Evolutionary conservation across 441 rosid species (phyloP), one percentile per base, ranked within the genome.

Genomic region (Erodium moschatum): DNA sequence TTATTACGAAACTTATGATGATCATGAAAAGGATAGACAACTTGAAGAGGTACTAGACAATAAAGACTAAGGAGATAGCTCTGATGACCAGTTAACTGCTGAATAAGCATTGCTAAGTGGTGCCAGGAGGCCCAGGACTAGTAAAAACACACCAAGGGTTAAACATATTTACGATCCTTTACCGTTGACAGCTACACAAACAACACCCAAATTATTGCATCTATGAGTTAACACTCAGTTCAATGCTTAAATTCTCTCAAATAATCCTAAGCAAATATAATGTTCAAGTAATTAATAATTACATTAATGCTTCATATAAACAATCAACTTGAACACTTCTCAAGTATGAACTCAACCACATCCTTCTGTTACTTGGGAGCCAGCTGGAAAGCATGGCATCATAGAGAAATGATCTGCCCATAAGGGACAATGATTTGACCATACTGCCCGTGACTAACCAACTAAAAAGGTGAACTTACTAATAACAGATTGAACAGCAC

Each of bases 401-500:
- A 16, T 3, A 48, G 16, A 48, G 11, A 48, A 48, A 48, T 13
- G 4, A 48, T 48, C 15, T 48, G 54, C 54, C 54, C 54, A 48
- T n/a, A 48, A 12, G 16, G 16, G 54, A 48, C 54, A 48, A 48
- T 48, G 54, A 11, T 13, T 48, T 48, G 16, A 48, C 54, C 54
- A n/a, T 48, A 13, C 13, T 48, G 12, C 54, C 54, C 54, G 5
- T 48, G 54, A 48, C 54, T 48, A n/a, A 48, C 54, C 16, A 48
- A 48, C 54, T 48, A 62, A 62, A 62, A 33, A 38, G 56, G 69
- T 62, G 77, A 83, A 79, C 82, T 81, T 81, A 83, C 86, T 63
- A 82, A 74, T 82, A 82, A 71, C 8, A 75, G 74, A 78, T 69
- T 74, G 78, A 78, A 84, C 76, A 67, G 84, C 84, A 79, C 84